A percentile compares a stretch with the other conserved stretches of the same genome.
Evolutionary conservation across 257 asterid genomes (phyloP).

Genomic region (Nicotiana tabacum): DNA sequence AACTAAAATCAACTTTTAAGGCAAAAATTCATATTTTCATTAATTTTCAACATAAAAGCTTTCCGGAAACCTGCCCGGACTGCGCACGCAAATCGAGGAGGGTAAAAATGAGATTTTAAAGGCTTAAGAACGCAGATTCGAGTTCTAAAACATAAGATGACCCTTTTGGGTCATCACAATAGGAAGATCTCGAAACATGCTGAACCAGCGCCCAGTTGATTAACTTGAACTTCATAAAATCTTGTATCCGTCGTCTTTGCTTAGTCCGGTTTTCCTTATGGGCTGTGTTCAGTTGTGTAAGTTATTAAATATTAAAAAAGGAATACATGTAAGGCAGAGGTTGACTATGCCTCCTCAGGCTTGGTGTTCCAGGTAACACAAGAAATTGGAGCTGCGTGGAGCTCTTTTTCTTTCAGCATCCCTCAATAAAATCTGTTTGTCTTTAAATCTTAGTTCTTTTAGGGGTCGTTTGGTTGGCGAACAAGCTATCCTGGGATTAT

Average conservation of each 20-base stretch:
- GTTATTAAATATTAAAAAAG: neutral
- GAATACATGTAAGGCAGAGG: neutral
- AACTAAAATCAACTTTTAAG: no score
- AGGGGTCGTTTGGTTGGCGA: no score
- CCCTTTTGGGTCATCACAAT: neutral
- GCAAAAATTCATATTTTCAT: no score
- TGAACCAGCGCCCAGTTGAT: neutral
- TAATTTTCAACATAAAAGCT: no score
- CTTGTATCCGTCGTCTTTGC: neutral
- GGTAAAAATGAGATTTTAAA: no score
- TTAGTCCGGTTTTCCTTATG: neutral
- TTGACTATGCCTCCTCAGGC: neutral
- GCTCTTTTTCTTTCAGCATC: neutral
- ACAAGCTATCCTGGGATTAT: no score
- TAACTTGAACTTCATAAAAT: neutral
- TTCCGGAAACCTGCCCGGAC: no score
- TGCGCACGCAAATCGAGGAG: no score
- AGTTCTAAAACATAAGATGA: no score
- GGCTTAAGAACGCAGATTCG: no score
- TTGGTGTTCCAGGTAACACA: neutral
- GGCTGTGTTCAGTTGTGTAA: neutral
- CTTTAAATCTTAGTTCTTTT: neutral
- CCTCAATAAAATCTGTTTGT: neutral
- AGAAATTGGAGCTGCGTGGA: neutral
- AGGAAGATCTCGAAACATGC: neutral